phyloP scores from a whole-genome alignment of 2,329 filamentous ascomycete species.

The Whalleya microplaca region DNA sequence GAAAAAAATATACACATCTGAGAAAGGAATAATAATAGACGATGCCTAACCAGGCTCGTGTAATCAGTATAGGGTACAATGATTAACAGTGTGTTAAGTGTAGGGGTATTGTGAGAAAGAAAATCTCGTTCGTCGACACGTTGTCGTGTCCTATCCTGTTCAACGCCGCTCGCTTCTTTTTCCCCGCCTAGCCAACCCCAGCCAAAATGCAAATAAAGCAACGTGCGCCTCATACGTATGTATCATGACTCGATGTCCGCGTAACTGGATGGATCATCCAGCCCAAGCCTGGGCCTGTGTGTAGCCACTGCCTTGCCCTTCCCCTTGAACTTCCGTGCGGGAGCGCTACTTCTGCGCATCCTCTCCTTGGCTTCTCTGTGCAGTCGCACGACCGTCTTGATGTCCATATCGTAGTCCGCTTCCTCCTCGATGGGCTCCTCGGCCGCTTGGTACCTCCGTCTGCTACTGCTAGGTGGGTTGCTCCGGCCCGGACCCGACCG shows the following conservation, averaged over 20 bases:
- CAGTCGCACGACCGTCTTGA: conserved; percentile 7
- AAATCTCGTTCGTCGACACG: no score
- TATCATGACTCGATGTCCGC: conserved; percentile 13
- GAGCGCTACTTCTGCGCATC: conserved; percentile 10
- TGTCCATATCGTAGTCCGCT: conserved; percentile 10
- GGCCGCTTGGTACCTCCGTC: conserved; percentile 8
- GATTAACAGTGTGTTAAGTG: no score
- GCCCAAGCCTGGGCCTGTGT: conserved; percentile 1
- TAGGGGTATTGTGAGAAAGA: no score
- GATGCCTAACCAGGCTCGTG: no score
- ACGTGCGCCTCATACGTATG: no score
- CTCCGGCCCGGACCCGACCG: conserved; percentile 16
- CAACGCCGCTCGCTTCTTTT: no score
- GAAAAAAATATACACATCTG: no score
- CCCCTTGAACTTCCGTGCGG: conserved; percentile 12
- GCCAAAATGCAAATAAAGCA: no score
- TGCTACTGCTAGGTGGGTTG: conserved; percentile 11
- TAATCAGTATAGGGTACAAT: no score
- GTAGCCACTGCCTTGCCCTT: conserved; percentile 13
- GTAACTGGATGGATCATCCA: conserved; percentile 15
- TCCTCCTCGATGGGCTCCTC: conserved; percentile 11
- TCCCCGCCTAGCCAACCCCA: no score
- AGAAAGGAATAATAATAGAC: no score
- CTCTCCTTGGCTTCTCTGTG: conserved; percentile 16
- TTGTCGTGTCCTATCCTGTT: no score